Evolutionary conservation across 2,329 filamentous ascomycete genomes (phyloP).

Genomic region (Clathrospora elynae): DNA sequence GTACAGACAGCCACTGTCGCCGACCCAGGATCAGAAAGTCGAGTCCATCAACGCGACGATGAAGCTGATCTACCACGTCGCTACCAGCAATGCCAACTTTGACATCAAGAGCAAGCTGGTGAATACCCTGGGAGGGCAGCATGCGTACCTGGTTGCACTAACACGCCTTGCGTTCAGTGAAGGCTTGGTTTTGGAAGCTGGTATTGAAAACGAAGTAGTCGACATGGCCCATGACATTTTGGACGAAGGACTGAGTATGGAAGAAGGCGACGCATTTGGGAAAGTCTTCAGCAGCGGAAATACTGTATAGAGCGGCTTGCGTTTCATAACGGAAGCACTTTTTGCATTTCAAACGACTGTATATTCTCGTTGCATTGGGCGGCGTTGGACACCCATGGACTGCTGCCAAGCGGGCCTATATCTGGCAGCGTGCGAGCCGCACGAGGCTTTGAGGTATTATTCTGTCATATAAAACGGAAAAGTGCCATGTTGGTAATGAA

Average conservation of each 20-base stretch:
- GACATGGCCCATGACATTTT: constrained; percentile 82
- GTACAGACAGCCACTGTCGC: constrained; percentile 51
- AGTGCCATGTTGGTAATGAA: no score
- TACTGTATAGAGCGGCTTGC: constrained; percentile 2
- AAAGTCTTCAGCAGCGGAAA: constrained; percentile 48
- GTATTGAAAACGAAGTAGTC: constrained; percentile 76
- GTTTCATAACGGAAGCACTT: no score
- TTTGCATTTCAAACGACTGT: background rate
- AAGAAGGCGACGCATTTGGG: constrained; percentile 69
- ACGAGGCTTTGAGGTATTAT: no score
- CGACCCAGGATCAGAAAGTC: constrained; percentile 50
- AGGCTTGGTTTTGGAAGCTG: constrained; percentile 74
- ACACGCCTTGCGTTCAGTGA: constrained; percentile 86
- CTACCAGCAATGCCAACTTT: constrained; percentile 65
- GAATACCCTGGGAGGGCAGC: constrained; percentile 71
- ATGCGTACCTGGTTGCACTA: constrained; percentile 81
- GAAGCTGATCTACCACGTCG: constrained; percentile 65
- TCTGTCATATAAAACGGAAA: no score
- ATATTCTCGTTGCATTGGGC: background rate
- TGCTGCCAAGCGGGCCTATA: no score
- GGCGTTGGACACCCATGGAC: background rate
- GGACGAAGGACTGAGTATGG: constrained; percentile 78
- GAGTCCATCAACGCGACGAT: constrained; percentile 64
- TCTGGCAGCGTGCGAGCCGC: no score
- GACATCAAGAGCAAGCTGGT: constrained; percentile 74